phyloP scores from a whole-genome alignment of 495 filamentous ascomycete genomes.

The Trichoderma parareesei region DNA sequence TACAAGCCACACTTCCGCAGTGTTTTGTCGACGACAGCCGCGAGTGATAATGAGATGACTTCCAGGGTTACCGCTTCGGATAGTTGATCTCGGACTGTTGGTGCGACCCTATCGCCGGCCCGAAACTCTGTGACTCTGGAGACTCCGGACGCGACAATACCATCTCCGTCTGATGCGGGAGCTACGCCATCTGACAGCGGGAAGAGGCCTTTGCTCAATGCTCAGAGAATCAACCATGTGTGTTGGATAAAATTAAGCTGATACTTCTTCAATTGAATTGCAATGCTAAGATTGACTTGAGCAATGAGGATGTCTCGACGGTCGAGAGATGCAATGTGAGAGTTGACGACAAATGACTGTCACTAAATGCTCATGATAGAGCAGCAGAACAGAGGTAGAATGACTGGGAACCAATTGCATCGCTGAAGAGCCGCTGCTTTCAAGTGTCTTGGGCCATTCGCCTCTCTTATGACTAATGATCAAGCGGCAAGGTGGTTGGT shows the following conservation, averaged over 20 bases:
- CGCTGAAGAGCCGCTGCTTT: not conserved
- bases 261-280: not conserved
- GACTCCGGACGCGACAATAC: conserved; percentile 51
- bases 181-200: conserved; percentile 42
- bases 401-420: not conserved
- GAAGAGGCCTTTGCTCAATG: conserved; percentile 38
- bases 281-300: conserved; percentile 26
- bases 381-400: not conserved
- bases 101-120: conserved; percentile 35
- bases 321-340: conserved; percentile 66
- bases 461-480: too few species aligned
- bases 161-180: conserved; percentile 58
- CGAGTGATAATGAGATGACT: conserved; percentile 15
- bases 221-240: not conserved
- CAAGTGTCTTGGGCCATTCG: not conserved
- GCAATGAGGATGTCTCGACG: conserved; percentile 68
- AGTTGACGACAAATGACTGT: conserved; percentile 45
- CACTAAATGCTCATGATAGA: not conserved
- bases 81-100: conserved; percentile 16
- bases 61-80: conserved; percentile 10
- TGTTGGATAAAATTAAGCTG: too few species aligned
- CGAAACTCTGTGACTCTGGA: conserved; percentile 49
- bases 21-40: conserved; percentile 17
- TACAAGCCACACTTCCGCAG: conserved; percentile 17
- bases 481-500: too few species aligned